Conservation (phyloP, 2,329 filamentous ascomycete genomes). For the Zymoseptoria pseudotritici region DNA sequence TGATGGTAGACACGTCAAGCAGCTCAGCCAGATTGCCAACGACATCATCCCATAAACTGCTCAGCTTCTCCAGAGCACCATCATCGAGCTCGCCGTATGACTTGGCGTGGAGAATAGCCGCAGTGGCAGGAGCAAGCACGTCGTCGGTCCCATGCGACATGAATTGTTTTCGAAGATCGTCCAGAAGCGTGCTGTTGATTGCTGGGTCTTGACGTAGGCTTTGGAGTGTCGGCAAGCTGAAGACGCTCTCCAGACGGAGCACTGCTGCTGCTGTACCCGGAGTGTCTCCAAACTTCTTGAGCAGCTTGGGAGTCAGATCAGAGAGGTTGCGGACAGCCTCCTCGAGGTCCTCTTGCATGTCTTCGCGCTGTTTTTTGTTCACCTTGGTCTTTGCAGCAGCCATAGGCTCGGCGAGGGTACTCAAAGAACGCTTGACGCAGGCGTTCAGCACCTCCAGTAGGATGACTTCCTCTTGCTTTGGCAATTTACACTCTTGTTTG, state of each 20-base stretch:
- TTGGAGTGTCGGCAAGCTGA: conserved; percentile 82
- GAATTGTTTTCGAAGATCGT: conserved; percentile 92
- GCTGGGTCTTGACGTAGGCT: conserved; percentile 80
- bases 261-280: conserved; percentile 80
- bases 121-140: conserved; percentile 75
- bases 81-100: conserved; percentile 85
- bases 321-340: conserved; percentile 72
- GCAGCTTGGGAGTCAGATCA: conserved; percentile 68
- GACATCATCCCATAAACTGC: conserved; percentile 77
- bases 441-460: conserved; percentile 81
- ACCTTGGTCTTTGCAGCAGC: conserved; percentile 49
- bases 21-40: conserved; percentile 66
- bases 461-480: conserved; percentile 70
- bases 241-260: conserved; percentile 73
- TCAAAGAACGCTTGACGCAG: conserved; percentile 67
- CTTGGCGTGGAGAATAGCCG: conserved; percentile 75
- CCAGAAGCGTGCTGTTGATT: conserved; percentile 70
- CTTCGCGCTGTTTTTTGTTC: conserved; percentile 53
- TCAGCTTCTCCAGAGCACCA: conserved; percentile 70
- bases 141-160: conserved; percentile 80
- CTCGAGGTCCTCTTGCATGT: conserved; percentile 64
- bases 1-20: conserved; percentile 60
- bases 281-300: conserved; percentile 90
- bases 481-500: conserved; percentile 65
- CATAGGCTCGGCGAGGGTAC: conserved; percentile 56